phyloP scores from a whole-genome alignment of 805 yeast species.

The Candida vartiovaarae region DNA sequence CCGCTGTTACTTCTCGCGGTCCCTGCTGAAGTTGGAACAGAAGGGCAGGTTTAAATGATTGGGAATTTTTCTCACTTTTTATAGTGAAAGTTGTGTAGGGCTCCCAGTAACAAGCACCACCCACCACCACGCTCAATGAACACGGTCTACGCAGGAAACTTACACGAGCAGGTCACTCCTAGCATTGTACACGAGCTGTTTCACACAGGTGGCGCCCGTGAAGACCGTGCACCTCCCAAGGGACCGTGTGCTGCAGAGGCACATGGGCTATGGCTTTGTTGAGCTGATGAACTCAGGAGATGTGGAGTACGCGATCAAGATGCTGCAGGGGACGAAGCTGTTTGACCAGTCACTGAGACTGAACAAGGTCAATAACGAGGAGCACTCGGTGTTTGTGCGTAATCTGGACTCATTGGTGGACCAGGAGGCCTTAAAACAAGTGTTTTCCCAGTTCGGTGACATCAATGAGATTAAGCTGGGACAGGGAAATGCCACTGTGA shows the following conservation, averaged over 20 bases:
- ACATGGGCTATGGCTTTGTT: conserved; percentile 87
- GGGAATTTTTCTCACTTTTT: neutral
- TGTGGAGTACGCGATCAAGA: conserved; percentile 58
- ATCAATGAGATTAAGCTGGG: conserved; percentile 44
- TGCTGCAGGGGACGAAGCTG: conserved; percentile 54
- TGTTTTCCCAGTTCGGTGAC: conserved; percentile 59
- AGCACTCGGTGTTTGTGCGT: conserved; percentile 6
- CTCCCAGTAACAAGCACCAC: no score
- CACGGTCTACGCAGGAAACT: conserved; percentile 50
- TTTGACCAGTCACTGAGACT: conserved; percentile 57
- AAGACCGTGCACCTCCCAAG: conserved; percentile 65
- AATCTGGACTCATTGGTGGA: conserved; percentile 58
- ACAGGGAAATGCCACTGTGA: conserved; percentile 56
- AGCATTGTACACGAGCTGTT: conserved; percentile 68
- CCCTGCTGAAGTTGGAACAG: neutral
- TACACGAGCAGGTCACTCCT: conserved; percentile 72
- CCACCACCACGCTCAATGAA: neutral
- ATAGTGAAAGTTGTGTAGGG: no score
- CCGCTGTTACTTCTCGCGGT: no score
- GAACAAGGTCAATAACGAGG: conserved; percentile 33
- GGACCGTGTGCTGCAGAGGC: conserved; percentile 61
- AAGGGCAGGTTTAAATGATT: neutral
- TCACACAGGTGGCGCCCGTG: conserved; percentile 81
- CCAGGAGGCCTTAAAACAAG: conserved; percentile 43
- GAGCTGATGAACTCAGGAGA: conserved; percentile 57